Evolutionary conservation across 2,329 filamentous ascomycete genomes (phyloP).

Genomic region (Colletotrichum limetticola): DNA sequence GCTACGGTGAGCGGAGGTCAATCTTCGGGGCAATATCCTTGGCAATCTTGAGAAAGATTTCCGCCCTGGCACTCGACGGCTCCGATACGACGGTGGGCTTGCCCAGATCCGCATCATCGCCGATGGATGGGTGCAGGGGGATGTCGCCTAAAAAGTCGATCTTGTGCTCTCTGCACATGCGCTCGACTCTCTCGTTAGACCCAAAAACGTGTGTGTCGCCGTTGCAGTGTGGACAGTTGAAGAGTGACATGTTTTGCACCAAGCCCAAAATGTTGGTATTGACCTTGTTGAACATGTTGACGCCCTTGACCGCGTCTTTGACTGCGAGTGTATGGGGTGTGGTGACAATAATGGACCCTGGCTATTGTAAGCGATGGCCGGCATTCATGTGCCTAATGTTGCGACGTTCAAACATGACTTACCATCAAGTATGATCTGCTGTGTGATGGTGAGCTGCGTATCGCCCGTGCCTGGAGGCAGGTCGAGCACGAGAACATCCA

Average conservation of each 20-base stretch:
- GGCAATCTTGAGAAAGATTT: slow-evolving; percentile 79
- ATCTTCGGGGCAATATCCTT: slow-evolving; percentile 61
- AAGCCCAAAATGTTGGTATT: slow-evolving; percentile 84
- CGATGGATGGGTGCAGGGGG: slow-evolving; percentile 86
- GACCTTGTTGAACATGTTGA: slow-evolving; percentile 92
- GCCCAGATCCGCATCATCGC: slow-evolving; percentile 86
- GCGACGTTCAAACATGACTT: slow-evolving; percentile 40
- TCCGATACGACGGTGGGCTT: slow-evolving; percentile 92
- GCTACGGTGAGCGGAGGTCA: slow-evolving; percentile 23
- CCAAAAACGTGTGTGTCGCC: slow-evolving; percentile 83
- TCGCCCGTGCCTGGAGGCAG: slow-evolving; percentile 95
- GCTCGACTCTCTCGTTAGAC: slow-evolving; percentile 69
- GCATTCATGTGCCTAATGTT: background rate
- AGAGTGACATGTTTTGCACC: slow-evolving; percentile 92
- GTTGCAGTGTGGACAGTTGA: slow-evolving; percentile 81
- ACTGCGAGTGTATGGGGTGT: slow-evolving; percentile 94
- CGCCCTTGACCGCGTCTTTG: slow-evolving; percentile 90
- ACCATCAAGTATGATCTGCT: slow-evolving; percentile 91
- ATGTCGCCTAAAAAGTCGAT: slow-evolving; percentile 90
- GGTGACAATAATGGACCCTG: slow-evolving; percentile 85
- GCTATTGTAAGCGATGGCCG: background rate
- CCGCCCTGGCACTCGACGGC: slow-evolving; percentile 77
- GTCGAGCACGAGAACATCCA: slow-evolving; percentile 91
- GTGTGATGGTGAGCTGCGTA: slow-evolving; percentile 95
- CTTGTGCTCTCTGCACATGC: slow-evolving; percentile 76